A percentile compares a stretch with the other conserved stretches of the same genome.
These are phyloP conservation scores for Entomortierella chlamydospora DNA, from an alignment of 192 early-diverging fungal species.

Conservation along the genomic window DNA sequence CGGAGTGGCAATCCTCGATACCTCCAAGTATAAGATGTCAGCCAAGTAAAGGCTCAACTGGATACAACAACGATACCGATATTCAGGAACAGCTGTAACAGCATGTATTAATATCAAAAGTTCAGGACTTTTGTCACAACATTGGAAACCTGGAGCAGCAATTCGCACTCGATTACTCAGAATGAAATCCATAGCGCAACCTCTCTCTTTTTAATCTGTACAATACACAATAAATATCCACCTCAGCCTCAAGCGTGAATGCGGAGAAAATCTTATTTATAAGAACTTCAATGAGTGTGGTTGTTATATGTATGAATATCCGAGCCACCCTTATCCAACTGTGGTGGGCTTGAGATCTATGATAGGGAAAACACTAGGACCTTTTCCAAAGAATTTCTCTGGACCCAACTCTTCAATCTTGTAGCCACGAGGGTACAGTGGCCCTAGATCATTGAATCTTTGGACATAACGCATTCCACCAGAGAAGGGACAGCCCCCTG, in stretches of 20 bases:
- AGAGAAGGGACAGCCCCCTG: constrained; percentile 1
- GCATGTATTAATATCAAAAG: background rate
- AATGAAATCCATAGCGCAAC: background rate
- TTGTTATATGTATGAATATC: background rate
- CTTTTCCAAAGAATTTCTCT: constrained; percentile 20
- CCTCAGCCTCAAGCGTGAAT: background rate
- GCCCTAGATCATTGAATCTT: constrained; percentile 10
- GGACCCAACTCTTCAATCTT: constrained; percentile 49
- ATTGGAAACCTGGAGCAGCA: too few relatives aligned
- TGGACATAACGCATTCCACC: constrained; percentile 6
- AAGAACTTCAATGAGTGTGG: too few relatives aligned
- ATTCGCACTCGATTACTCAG: too few relatives aligned
- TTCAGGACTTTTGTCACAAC: background rate
- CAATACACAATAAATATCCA: background rate
- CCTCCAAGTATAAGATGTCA: constrained; percentile 66
- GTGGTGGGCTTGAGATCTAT: background rate
- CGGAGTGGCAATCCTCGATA: constrained; percentile 68
- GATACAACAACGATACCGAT: background rate
- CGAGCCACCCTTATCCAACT: background rate
- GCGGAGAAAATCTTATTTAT: too few relatives aligned
- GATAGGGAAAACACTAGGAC: background rate
- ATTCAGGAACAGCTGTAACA: background rate
- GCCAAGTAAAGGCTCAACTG: constrained; percentile 51
- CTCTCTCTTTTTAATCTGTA: background rate
- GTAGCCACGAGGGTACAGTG: constrained; percentile 41